Conservation (phyloP, 176 grass and related monocot species). For the Alloteropsis semialata region DNA sequence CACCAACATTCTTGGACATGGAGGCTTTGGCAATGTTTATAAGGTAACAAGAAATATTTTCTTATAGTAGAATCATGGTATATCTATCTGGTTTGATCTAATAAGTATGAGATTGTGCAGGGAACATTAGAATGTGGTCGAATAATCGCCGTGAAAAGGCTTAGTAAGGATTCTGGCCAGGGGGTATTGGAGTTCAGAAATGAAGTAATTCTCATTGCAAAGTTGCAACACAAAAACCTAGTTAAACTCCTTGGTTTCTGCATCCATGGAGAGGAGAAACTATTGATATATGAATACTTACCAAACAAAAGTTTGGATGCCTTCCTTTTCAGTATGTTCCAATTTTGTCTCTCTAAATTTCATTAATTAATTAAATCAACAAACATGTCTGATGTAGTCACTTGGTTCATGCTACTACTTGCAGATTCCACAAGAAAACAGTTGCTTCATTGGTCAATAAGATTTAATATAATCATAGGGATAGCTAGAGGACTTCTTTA, state of each 20-base stretch:
- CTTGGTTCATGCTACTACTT: neutral
- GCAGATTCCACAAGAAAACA: neutral
- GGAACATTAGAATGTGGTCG: neutral
- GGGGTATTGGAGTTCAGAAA: conserved; percentile 13
- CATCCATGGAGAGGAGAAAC: conserved; percentile 1
- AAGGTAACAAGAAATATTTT: neutral
- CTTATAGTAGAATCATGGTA: neutral
- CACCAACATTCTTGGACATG: neutral
- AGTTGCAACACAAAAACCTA: conserved; percentile 18
- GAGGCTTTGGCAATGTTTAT: conserved; percentile 13
- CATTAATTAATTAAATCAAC: neutral
- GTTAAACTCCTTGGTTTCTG: conserved; percentile 16
- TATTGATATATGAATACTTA: conserved; percentile 13
- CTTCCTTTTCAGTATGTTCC: neutral
- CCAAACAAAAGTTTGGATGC: conserved; percentile 18
- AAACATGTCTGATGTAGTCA: neutral
- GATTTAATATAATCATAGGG: conserved; percentile 14
- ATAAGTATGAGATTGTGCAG: neutral
- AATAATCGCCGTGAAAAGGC: neutral
- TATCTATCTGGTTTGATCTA: neutral
- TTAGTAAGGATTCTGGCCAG: conserved; percentile 11
- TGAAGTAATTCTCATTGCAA: conserved; percentile 2
- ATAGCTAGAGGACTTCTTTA: conserved; percentile 23
- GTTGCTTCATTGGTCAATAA: neutral
- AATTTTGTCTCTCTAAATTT: neutral